These are phyloP conservation scores for Escovopsis sp. DNA, from an alignment of 2,329 filamentous ascomycete species.

Conservation along the genomic window DNA sequence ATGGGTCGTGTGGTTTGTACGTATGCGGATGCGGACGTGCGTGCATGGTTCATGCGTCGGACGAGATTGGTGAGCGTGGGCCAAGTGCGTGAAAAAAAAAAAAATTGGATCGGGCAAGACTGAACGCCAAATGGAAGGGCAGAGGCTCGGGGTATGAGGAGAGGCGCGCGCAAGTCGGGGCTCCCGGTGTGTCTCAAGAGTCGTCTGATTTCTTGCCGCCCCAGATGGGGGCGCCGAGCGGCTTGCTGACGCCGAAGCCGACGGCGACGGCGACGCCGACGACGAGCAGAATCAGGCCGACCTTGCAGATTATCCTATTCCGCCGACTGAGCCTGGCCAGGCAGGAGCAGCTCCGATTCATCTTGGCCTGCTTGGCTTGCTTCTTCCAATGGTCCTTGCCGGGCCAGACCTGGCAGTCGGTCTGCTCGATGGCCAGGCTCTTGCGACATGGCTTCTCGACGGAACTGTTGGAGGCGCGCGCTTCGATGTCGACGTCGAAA, in stretches of 20 bases:
- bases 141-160: too few species aligned
- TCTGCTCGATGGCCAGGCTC: conserved; percentile 17
- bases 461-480: conserved; percentile 27
- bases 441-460: conserved; percentile 17
- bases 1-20: background rate
- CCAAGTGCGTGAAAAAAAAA: background rate
- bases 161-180: too few species aligned
- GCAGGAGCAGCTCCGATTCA: conserved; percentile 35
- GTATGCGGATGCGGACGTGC: background rate
- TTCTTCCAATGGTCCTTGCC: conserved; percentile 44
- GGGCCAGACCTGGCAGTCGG: conserved; percentile 44
- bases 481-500: conserved; percentile 45
- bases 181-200: too few species aligned
- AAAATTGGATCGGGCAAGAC: background rate
- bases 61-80: background rate
- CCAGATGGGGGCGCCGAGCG: conserved; percentile 45
- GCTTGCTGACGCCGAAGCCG: conserved; percentile 47
- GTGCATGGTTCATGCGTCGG: background rate
- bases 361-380: conserved; percentile 42
- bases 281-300: conserved; percentile 37
- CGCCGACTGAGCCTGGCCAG: conserved; percentile 38
- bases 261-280: conserved; percentile 39
- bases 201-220: conserved; percentile 17
- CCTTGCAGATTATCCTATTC: conserved; percentile 38
- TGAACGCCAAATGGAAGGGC: too few species aligned